Evolutionary conservation across 768 basidiomycete species (phyloP).

Genomic region (Serendipita sp.): DNA sequence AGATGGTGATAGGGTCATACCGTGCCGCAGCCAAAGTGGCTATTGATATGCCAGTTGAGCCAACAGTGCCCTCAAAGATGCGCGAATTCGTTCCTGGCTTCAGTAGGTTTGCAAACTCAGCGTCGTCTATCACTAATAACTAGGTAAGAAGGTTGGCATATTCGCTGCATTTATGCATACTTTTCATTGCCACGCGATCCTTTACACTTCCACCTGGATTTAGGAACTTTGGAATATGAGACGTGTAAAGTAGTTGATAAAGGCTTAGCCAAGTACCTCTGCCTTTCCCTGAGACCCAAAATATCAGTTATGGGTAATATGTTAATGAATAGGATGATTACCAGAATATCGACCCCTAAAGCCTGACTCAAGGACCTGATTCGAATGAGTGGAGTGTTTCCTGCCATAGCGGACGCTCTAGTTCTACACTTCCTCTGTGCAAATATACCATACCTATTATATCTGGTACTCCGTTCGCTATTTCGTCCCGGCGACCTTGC

Average conservation of each 20-base stretch:
- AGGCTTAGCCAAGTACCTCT: slow-evolving; percentile 37
- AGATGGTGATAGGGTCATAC: slow-evolving; percentile 26
- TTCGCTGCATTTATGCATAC: slow-evolving; percentile 27
- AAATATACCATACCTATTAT: slow-evolving; percentile 3
- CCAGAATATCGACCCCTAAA: slow-evolving; percentile 80
- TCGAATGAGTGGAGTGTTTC: slow-evolving; percentile 85
- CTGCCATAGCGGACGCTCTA: slow-evolving; percentile 24
- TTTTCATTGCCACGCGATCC: slow-evolving; percentile 86
- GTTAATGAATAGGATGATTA: slow-evolving; percentile 13
- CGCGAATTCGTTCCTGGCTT: slow-evolving; percentile 77
- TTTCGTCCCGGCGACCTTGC: background rate
- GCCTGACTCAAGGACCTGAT: slow-evolving; percentile 85
- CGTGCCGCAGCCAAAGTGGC: slow-evolving; percentile 83
- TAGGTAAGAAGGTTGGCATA: background rate
- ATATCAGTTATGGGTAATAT: background rate
- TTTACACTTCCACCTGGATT: slow-evolving; percentile 98
- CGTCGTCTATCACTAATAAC: slow-evolving; percentile 76
- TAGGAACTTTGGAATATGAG: slow-evolving; percentile 42
- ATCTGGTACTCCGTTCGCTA: background rate
- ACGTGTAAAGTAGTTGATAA: background rate
- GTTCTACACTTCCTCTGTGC: background rate
- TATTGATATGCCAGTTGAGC: slow-evolving; percentile 90
- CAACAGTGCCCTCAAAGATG: slow-evolving; percentile 95
- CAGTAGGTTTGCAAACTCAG: slow-evolving; percentile 67
- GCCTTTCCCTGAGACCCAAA: slow-evolving; percentile 52